phyloP scores from a whole-genome alignment of 116 monocot species.

The Trichopus zeylanicus region DNA sequence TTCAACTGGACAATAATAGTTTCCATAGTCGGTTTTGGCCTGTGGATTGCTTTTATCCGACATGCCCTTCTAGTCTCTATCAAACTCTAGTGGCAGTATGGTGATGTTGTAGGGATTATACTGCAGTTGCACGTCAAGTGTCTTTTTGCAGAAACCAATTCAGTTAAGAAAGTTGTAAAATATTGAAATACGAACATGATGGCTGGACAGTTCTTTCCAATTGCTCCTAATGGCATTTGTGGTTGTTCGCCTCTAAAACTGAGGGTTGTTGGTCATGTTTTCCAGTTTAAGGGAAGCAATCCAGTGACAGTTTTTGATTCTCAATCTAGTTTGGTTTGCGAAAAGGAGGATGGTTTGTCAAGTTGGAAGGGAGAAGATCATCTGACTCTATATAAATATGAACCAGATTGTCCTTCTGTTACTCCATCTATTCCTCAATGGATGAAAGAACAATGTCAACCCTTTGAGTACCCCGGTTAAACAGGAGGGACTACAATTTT shows the following conservation, averaged over 20 bases:
- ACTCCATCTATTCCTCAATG: background rate
- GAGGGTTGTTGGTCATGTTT: background rate
- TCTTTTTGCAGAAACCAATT: too few species aligned
- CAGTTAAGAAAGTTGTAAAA: background rate
- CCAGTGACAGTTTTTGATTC: constrained; percentile 3
- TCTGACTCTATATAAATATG: background rate
- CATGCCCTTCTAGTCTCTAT: background rate
- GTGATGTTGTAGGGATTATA: background rate
- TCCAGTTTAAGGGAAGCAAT: background rate
- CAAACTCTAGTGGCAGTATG: background rate
- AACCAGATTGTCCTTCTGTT: background rate
- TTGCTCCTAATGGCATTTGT: too few species aligned
- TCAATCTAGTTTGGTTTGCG: constrained; percentile 8
- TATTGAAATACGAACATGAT: background rate
- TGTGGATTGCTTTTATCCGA: background rate
- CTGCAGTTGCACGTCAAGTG: background rate
- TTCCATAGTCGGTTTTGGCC: too few species aligned
- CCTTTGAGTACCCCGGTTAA: background rate
- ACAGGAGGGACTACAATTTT: background rate
- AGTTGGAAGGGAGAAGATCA: constrained; percentile 5
- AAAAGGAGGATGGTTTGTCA: constrained; percentile 3
- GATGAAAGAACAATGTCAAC: background rate
- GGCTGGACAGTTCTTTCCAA: background rate
- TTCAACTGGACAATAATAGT: too few species aligned
- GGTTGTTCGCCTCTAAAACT: too few species aligned